Percentiles rank a stretch among this genome's conserved stretches.
These are phyloP conservation scores for Saururus chinensis DNA, from an alignment of 164 flowering plant species.

Conservation along the genomic window DNA sequence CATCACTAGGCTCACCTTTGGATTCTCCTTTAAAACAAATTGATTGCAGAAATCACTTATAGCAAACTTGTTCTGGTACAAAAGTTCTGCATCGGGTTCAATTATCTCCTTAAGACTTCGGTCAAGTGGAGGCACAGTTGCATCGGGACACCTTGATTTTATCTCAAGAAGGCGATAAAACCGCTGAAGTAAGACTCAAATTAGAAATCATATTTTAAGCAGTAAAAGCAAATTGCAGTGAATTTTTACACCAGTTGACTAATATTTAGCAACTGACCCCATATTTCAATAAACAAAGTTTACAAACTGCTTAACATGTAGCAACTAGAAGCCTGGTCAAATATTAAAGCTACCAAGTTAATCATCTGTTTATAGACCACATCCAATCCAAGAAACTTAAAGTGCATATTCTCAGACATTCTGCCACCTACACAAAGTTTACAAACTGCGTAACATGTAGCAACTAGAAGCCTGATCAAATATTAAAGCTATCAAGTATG, in stretches of 20 bases:
- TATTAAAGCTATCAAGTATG: too few species aligned
- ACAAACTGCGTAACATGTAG: background rate
- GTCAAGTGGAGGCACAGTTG: slow-evolving; percentile 80
- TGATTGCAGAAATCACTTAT: slow-evolving; percentile 42
- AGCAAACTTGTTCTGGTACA: slow-evolving; percentile 36
- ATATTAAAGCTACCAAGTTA: too few species aligned
- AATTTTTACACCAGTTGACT: background rate
- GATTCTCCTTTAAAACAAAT: slow-evolving; percentile 72
- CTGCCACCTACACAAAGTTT: background rate
- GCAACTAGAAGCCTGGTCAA: background rate
- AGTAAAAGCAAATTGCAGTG: background rate
- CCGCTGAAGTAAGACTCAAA: slow-evolving; percentile 40
- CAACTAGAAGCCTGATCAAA: background rate
- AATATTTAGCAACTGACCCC: background rate
- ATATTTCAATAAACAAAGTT: background rate
- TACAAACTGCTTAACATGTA: background rate
- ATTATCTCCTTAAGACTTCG: slow-evolving; percentile 59
- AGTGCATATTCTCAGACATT: too few species aligned
- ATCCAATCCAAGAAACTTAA: too few species aligned
- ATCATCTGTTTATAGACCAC: too few species aligned
- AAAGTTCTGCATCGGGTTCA: slow-evolving; percentile 67
- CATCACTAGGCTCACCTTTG: slow-evolving; percentile 68
- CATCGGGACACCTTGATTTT: slow-evolving; percentile 66
- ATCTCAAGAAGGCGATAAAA: slow-evolving; percentile 63
- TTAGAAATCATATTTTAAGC: background rate